phyloP scores from a whole-genome alignment of 768 basidiomycete genomes.

The Pholiota microspora region DNA sequence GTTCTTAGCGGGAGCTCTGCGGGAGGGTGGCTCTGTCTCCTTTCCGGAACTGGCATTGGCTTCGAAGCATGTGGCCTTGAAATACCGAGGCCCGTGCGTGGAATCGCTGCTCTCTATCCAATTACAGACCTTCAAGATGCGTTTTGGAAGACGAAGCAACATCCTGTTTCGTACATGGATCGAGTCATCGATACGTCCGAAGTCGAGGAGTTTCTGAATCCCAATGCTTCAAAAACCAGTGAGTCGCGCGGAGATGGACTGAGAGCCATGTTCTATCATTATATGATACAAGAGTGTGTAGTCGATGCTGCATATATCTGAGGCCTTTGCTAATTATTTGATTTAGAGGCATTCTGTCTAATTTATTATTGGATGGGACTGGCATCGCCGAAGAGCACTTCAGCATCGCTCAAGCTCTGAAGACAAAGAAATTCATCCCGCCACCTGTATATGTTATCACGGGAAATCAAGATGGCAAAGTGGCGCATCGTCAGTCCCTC shows the following conservation, averaged over 20 bases:
- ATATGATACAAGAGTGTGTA: conserved; percentile 41
- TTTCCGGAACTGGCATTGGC: conserved; percentile 34
- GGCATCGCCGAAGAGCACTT: conserved; percentile 27
- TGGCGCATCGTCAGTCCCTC: conserved; percentile 30
- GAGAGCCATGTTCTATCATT: conserved; percentile 33
- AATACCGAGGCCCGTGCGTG: conserved; percentile 25
- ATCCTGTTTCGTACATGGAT: conserved; percentile 32
- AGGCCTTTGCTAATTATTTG: too few relatives aligned
- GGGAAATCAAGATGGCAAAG: conserved; percentile 33
- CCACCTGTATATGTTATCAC: conserved; percentile 36
- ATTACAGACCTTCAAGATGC: conserved; percentile 34
- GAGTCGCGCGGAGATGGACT: conserved; percentile 23
- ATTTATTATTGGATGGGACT: conserved; percentile 31
- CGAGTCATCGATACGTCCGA: conserved; percentile 28
- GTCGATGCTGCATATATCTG: too few relatives aligned
- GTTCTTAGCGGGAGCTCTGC: conserved; percentile 37
- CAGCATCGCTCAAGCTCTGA: conserved; percentile 27
- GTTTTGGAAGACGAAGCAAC: conserved; percentile 35
- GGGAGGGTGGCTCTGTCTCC: conserved; percentile 36
- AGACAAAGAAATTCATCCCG: conserved; percentile 19
- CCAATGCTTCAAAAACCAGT: conserved; percentile 22
- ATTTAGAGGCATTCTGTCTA: conserved; percentile 26
- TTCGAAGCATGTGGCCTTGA: conserved; percentile 30
- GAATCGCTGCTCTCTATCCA: conserved; percentile 35
- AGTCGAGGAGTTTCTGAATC: conserved; percentile 29